phyloP scores from a whole-genome alignment of 2,329 filamentous ascomycete species.

The Blastomyces emzantsi region DNA sequence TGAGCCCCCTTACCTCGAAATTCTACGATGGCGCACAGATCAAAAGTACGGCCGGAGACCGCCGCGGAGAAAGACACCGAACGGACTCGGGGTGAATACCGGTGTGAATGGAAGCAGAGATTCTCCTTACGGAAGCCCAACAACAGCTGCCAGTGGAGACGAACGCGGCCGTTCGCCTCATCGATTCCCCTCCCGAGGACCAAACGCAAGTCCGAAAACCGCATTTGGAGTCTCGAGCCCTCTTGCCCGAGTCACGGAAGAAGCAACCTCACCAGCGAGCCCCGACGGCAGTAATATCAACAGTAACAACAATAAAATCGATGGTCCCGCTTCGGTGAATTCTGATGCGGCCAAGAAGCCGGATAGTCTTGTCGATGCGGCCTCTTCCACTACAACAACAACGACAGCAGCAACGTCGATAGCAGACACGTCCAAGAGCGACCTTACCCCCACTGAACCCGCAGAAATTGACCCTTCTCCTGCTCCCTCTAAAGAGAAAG shows the following conservation, averaged over 20 bases:
- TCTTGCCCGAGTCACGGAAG: slow-evolving; percentile 40
- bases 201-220: slow-evolving; percentile 38
- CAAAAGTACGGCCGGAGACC: slow-evolving; percentile 72
- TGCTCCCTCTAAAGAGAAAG: slow-evolving; percentile 21
- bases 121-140: slow-evolving; percentile 45
- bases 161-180: slow-evolving; percentile 43
- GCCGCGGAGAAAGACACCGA: slow-evolving; percentile 41
- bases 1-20: slow-evolving; percentile 89
- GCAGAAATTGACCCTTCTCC: slow-evolving; percentile 18
- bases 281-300: slow-evolving; percentile 29
- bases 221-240: slow-evolving; percentile 37
- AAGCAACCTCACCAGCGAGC: slow-evolving; percentile 31
- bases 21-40: slow-evolving; percentile 88
- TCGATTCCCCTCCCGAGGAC: slow-evolving; percentile 36
- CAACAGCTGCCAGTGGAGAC: slow-evolving; percentile 28
- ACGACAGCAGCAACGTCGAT: slow-evolving; percentile 10
- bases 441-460: slow-evolving; percentile 18
- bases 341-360: slow-evolving; percentile 23
- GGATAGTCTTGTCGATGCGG: slow-evolving; percentile 35
- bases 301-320: slow-evolving; percentile 27
- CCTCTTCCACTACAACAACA: slow-evolving; percentile 25
- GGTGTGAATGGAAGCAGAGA: slow-evolving; percentile 42
- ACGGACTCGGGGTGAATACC: slow-evolving; percentile 46
- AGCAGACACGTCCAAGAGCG: slow-evolving; percentile 15
- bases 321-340: slow-evolving; percentile 24